Conservation (phyloP, 352 stramenopile genomes). For the Phytophthora fragariaefolia region DNA sequence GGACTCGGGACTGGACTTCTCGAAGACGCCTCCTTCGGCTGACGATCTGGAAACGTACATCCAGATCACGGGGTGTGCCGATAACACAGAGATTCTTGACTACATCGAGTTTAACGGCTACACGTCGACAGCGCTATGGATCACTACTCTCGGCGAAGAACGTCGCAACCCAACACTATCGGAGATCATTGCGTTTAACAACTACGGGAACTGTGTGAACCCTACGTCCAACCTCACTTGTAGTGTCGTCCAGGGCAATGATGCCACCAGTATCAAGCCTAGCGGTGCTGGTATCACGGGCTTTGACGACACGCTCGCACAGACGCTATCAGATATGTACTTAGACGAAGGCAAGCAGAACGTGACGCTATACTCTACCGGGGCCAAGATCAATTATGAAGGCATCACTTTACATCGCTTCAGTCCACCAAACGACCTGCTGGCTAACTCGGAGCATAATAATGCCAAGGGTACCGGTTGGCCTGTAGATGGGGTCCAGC, state of each 20-base stretch:
- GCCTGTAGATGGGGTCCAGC: slow-evolving; percentile 75
- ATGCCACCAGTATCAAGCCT: slow-evolving; percentile 48
- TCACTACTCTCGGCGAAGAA: slow-evolving; percentile 51
- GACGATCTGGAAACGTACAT: slow-evolving; percentile 46
- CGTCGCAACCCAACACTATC: slow-evolving; percentile 63
- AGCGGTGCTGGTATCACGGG: slow-evolving; percentile 49
- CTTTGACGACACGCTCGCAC: slow-evolving; percentile 38
- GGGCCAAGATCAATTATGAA: slow-evolving; percentile 44
- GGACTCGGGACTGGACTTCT: slow-evolving; percentile 64
- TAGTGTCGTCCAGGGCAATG: slow-evolving; percentile 47
- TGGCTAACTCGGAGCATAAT: slow-evolving; percentile 40
- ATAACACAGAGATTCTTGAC: slow-evolving; percentile 54
- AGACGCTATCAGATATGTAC: slow-evolving; percentile 45
- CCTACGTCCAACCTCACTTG: slow-evolving; percentile 64
- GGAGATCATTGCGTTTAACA: slow-evolving; percentile 58
- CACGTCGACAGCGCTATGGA: slow-evolving; percentile 50
- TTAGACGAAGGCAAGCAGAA: slow-evolving; percentile 53
- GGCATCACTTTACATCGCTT: slow-evolving; percentile 59
- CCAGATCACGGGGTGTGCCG: slow-evolving; percentile 69
- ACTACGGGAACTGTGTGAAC: slow-evolving; percentile 60
- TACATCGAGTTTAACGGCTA: slow-evolving; percentile 70
- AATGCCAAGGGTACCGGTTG: slow-evolving; percentile 48
- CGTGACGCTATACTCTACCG: slow-evolving; percentile 53
- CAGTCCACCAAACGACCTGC: slow-evolving; percentile 43
- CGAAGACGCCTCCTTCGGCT: slow-evolving; percentile 31